phyloP scores from a whole-genome alignment of 305 asterid genomes.

The Fraxinus platypoda region DNA sequence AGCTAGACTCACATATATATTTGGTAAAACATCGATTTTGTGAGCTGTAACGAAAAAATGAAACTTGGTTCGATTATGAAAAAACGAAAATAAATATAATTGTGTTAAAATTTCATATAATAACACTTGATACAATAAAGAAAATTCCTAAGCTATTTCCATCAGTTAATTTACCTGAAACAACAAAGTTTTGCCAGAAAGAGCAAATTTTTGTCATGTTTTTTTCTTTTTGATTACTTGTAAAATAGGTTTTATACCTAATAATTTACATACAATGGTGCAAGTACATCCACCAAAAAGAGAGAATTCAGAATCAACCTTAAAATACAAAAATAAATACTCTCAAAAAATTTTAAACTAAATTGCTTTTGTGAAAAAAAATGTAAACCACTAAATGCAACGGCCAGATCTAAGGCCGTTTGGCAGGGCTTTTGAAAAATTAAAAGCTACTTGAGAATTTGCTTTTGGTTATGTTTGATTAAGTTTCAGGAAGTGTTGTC shows the following conservation, averaged over 20 bases:
- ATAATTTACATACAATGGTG: neutral
- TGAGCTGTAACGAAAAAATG: too few relatives aligned
- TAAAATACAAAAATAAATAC: neutral
- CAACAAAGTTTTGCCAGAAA: neutral
- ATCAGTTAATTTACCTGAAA: neutral
- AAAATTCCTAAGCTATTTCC: neutral
- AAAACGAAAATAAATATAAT: too few relatives aligned
- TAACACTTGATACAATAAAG: neutral
- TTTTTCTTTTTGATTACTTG: neutral
- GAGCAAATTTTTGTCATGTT: neutral
- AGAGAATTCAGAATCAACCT: neutral
- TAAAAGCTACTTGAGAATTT: neutral
- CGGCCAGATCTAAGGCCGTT: neutral
- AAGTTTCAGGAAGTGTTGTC: neutral
- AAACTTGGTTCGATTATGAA: too few relatives aligned
- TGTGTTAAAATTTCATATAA: too few relatives aligned
- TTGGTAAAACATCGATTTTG: too few relatives aligned
- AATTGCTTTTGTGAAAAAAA: neutral
- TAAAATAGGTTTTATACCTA: neutral
- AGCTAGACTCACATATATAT: too few relatives aligned
- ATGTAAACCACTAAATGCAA: neutral
- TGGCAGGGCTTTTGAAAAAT: neutral
- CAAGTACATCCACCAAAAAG: neutral
- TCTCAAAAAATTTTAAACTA: too few relatives aligned
- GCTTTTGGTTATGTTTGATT: neutral